A percentile compares a stretch with the other conserved stretches of the same genome.
Conservation (phyloP, 352 stramenopile genomes). For the Pilasporangium apinafurcum region DNA sequence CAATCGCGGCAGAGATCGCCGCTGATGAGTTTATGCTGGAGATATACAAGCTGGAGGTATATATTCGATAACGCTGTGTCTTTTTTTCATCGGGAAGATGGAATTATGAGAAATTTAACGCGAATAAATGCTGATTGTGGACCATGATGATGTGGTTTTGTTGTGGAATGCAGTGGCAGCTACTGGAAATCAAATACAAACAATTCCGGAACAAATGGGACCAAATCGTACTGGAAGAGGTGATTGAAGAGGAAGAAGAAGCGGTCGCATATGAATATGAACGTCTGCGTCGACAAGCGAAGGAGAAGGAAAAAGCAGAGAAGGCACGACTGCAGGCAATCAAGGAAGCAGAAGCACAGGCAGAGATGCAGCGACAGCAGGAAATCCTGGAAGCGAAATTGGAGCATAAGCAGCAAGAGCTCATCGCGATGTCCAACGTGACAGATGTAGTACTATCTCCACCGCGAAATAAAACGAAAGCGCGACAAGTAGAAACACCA, state of each 20-base stretch:
- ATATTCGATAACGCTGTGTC: too few relatives aligned
- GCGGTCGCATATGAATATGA: conserved; percentile 32
- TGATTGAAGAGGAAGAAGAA: conserved; percentile 47
- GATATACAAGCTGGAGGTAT: conserved; percentile 53
- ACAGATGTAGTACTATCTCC: background rate
- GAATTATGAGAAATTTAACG: too few relatives aligned
- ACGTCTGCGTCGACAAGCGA: conserved; percentile 13
- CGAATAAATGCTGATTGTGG: background rate
- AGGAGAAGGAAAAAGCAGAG: conserved; percentile 12
- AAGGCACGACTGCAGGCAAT: conserved; percentile 5
- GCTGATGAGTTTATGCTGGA: conserved; percentile 56
- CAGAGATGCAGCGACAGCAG: conserved; percentile 16
- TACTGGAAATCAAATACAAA: conserved; percentile 48
- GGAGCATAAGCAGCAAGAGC: background rate
- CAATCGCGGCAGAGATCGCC: conserved; percentile 5
- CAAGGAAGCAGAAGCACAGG: conserved; percentile 1
- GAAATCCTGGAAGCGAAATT: background rate
- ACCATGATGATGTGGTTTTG: background rate
- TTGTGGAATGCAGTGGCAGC: conserved; percentile 32
- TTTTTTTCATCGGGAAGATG: too few relatives aligned
- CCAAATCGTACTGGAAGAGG: conserved; percentile 36
- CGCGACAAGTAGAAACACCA: conserved; percentile 8
- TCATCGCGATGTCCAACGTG: conserved; percentile 2
- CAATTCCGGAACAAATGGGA: conserved; percentile 52
- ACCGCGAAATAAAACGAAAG: conserved; percentile 2